Percentiles rank a stretch among this genome's conserved stretches.
Evolutionary conservation across 331 rosid species (phyloP).

Genomic region (Spiraea crenata): DNA sequence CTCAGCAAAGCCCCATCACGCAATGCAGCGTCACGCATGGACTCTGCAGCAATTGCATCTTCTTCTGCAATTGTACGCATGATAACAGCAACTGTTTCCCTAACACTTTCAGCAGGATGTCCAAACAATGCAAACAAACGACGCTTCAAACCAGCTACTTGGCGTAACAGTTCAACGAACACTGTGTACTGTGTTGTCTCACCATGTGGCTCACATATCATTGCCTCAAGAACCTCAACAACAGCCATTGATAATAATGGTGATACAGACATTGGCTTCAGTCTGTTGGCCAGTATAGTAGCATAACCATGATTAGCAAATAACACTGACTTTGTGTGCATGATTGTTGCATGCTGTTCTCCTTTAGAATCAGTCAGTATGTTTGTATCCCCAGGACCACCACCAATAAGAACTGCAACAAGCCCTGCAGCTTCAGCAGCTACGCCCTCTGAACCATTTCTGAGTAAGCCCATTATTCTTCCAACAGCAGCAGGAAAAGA

Average conservation of each 20-base stretch:
- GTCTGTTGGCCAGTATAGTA: conserved; percentile 81
- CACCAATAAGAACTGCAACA: conserved; percentile 92
- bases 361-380: conserved; percentile 77
- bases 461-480: conserved; percentile 94
- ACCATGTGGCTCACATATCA: conserved; percentile 97
- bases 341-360: conserved; percentile 92
- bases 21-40: conserved; percentile 98
- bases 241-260: conserved; percentile 92
- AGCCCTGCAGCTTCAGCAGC: conserved; percentile 97
- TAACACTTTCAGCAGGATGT: conserved; percentile 97
- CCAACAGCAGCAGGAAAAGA: conserved; percentile 99
- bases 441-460: conserved; percentile 98
- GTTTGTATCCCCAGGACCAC: conserved; percentile 88
- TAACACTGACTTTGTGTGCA: conserved; percentile 96
- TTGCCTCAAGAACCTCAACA: conserved; percentile 97
- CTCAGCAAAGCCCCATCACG: conserved; percentile 97
- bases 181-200: conserved; percentile 95
- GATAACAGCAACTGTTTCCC: conserved; percentile 94
- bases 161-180: conserved; percentile 94
- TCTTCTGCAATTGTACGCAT: conserved; percentile 99
- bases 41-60: conserved; percentile 99
- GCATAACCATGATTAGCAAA: conserved; percentile 77
- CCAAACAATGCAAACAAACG: conserved; percentile 98
- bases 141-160: conserved; percentile 97
- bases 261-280: conserved; percentile 91